Evolutionary conservation across 441 rosid species (phyloP).

Genomic region (Isatis lusitanica): DNA sequence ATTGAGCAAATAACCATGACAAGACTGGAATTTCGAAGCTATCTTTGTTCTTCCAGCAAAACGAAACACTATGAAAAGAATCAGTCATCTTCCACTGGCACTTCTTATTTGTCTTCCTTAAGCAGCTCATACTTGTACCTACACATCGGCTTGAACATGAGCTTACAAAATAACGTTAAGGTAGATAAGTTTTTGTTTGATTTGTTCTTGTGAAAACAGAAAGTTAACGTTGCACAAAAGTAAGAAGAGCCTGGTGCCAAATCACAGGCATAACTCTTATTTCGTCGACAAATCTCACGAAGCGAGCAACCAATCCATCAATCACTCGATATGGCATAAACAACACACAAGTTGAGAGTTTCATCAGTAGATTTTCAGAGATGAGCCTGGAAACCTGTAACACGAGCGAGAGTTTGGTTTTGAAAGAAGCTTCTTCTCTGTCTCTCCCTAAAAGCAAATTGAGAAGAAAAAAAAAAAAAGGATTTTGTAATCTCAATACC

Average conservation of each 20-base stretch:
- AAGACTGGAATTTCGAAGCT: conserved; percentile 6
- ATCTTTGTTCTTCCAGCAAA: background rate
- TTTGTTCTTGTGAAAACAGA: background rate
- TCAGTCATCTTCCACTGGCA: too few species aligned
- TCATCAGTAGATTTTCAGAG: too few species aligned
- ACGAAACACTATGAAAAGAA: background rate
- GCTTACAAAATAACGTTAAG: background rate
- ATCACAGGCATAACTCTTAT: conserved; percentile 87
- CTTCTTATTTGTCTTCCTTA: conserved; percentile 87
- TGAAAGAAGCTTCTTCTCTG: too few species aligned
- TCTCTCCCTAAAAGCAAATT: too few species aligned
- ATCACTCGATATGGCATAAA: conserved; percentile 82
- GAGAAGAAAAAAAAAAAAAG: too few species aligned
- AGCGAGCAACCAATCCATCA: conserved; percentile 75
- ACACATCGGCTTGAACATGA: conserved; percentile 18
- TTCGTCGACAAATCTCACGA: conserved; percentile 73
- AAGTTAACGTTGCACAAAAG: conserved; percentile 76
- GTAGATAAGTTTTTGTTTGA: background rate
- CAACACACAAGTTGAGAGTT: too few species aligned
- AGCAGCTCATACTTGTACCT: conserved; percentile 82
- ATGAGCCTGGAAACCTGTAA: too few species aligned
- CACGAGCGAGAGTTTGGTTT: too few species aligned
- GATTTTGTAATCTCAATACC: too few species aligned
- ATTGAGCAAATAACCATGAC: background rate
- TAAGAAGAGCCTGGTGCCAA: conserved; percentile 92